These are phyloP conservation scores for Botryococcus braunii DNA, from an alignment of 163 green algal species.

Conservation along the genomic window DNA sequence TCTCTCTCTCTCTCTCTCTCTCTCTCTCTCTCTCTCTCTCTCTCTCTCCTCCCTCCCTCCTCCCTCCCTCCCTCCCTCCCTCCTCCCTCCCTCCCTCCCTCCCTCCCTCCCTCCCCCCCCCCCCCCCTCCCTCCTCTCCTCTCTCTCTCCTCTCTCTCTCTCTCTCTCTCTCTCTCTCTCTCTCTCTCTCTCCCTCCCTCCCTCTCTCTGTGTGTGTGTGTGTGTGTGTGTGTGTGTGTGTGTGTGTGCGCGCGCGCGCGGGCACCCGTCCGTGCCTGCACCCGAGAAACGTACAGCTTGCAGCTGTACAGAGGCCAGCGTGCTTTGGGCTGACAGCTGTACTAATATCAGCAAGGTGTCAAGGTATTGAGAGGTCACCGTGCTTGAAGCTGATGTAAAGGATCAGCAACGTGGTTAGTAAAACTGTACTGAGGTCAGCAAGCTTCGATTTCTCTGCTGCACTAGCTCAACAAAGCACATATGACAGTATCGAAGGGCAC, in stretches of 20 bases:
- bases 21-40: not conserved
- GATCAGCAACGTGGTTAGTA: too few relatives aligned
- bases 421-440: too few relatives aligned
- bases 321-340: too few relatives aligned
- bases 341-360: too few relatives aligned
- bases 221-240: not conserved
- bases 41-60: not conserved
- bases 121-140: not conserved
- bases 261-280: not conserved
- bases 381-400: too few relatives aligned
- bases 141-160: not conserved
- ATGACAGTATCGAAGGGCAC: too few relatives aligned
- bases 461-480: too few relatives aligned
- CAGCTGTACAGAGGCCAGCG: conserved; percentile 19
- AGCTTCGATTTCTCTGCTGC: too few relatives aligned
- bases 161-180: not conserved
- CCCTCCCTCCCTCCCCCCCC: too few relatives aligned
- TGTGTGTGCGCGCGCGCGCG: not conserved
- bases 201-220: not conserved
- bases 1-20: not conserved
- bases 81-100: not conserved
- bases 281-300: not conserved
- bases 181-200: not conserved
- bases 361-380: too few relatives aligned
- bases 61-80: not conserved